phyloP scores from a whole-genome alignment of 2,329 filamentous ascomycete species.

The Botryotinia narcissicola region DNA sequence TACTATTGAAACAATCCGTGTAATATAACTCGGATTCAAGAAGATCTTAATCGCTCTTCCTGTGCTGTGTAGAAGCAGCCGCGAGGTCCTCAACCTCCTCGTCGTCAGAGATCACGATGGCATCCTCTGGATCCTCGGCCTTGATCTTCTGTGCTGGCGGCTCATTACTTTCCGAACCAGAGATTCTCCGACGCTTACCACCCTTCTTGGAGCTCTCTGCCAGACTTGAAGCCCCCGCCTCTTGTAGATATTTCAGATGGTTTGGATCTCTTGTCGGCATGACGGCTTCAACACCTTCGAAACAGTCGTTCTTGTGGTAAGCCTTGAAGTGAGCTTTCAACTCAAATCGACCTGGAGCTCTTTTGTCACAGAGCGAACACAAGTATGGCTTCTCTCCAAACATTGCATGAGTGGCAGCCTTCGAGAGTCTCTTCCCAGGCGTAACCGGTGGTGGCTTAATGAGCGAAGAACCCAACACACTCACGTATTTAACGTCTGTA shows the following conservation, averaged over 20 bases:
- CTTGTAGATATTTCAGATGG: neutral
- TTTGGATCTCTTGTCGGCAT: neutral
- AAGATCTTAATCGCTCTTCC: neutral
- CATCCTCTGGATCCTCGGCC: neutral
- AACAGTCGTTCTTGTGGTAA: neutral
- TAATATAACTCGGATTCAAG: neutral
- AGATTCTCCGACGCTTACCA: neutral
- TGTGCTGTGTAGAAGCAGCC: neutral
- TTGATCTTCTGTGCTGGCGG: neutral
- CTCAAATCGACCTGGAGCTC: neutral
- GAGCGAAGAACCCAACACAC: neutral
- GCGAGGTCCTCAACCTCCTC: neutral
- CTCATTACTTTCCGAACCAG: neutral
- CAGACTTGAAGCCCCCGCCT: neutral
- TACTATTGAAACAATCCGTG: neutral
- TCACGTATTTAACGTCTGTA: neutral
- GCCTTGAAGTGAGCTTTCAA: neutral
- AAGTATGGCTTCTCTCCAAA: neutral
- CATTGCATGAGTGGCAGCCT: neutral
- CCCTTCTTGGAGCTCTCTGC: neutral
- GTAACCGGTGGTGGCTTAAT: neutral
- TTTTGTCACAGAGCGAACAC: neutral
- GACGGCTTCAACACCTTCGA: neutral
- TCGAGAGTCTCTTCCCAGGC: neutral
- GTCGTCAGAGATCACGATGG: neutral